Percentiles rank a stretch among this genome's conserved stretches.
phyloP scores from a whole-genome alignment of 2,329 filamentous ascomycete species.

The Penicillium sclerotigenum region DNA sequence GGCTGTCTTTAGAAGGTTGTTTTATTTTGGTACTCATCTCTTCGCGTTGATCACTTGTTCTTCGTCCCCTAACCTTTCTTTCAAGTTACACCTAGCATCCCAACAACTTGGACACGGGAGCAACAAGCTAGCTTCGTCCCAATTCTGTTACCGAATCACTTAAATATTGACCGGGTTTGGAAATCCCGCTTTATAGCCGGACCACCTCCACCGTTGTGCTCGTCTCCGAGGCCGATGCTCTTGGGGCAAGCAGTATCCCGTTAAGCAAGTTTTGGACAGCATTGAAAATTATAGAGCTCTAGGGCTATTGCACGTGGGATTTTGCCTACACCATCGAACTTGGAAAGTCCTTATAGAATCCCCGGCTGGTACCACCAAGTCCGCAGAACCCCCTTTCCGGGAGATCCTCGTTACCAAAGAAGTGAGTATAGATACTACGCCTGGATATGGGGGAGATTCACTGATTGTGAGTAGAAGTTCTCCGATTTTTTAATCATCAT shows the following conservation, averaged over 20 bases:
- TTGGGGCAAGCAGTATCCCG: constrained; percentile 37
- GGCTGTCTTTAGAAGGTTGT: no score
- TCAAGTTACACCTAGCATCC: no score
- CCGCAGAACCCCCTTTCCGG: constrained; percentile 20
- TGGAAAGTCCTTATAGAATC: constrained; percentile 30
- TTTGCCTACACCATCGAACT: constrained; percentile 30
- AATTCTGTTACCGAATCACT: constrained; percentile 32
- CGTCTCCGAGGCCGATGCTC: constrained; percentile 38
- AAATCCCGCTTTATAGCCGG: constrained; percentile 33
- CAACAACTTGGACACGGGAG: no score
- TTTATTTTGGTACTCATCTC: no score
- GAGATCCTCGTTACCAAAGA: constrained; percentile 29
- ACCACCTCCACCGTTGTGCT: constrained; percentile 34
- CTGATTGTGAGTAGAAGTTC: constrained; percentile 28
- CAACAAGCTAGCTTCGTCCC: constrained; percentile 22
- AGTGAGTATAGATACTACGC: constrained; percentile 11
- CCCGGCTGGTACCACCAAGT: constrained; percentile 11
- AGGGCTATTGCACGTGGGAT: constrained; percentile 32
- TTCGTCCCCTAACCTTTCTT: no score
- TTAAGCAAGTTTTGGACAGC: constrained; percentile 38
- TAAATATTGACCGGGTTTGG: constrained; percentile 32
- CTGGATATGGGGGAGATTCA: neutral
- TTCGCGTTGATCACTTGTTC: no score
- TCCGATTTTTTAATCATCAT: constrained; percentile 38
- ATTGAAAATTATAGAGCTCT: constrained; percentile 39